Percentiles rank a stretch among this genome's conserved stretches.
Evolutionary conservation across 176 grass and related monocot species (phyloP).

Genomic region (Calamus simplicifolius): DNA sequence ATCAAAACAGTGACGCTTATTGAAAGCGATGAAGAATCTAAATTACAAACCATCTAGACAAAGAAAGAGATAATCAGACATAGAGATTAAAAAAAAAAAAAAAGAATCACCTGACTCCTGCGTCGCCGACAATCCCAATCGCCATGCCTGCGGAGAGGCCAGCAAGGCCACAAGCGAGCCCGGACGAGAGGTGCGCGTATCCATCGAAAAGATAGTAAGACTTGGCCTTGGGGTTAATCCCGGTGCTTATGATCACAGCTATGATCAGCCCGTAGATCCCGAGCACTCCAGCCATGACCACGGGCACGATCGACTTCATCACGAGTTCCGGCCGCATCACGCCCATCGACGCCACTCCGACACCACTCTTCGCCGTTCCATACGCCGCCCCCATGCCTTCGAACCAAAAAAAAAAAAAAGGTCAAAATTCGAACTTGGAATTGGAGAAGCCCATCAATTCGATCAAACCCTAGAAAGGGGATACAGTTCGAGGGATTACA

Average conservation of each 20-base stretch:
- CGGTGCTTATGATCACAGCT: slow-evolving; percentile 16
- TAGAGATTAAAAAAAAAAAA: neutral
- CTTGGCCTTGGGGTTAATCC: slow-evolving; percentile 22
- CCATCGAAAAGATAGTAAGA: slow-evolving; percentile 12
- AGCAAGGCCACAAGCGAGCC: slow-evolving; percentile 10
- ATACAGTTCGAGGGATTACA: neutral
- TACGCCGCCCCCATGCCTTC: slow-evolving; percentile 16
- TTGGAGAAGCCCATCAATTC: no score
- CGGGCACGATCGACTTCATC: slow-evolving; percentile 18
- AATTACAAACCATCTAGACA: neutral
- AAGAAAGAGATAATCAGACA: neutral
- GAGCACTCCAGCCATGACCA: slow-evolving; percentile 14
- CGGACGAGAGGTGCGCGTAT: slow-evolving; percentile 6
- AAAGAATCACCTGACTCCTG: slow-evolving; percentile 4
- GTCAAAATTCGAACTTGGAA: no score
- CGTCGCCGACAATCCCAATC: slow-evolving; percentile 2
- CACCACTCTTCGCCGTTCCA: slow-evolving; percentile 13
- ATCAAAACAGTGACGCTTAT: no score
- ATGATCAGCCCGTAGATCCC: slow-evolving; percentile 17
- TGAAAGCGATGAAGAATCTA: no score
- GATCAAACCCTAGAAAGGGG: no score
- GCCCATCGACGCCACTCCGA: slow-evolving; percentile 13
- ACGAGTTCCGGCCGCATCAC: slow-evolving; percentile 22
- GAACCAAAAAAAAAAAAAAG: no score
- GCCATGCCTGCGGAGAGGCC: slow-evolving; percentile 10